Percentiles rank a stretch among this genome's conserved stretches.
Evolutionary conservation across 2,329 filamentous ascomycete genomes (phyloP).

Genomic region (Nemania abortiva): DNA sequence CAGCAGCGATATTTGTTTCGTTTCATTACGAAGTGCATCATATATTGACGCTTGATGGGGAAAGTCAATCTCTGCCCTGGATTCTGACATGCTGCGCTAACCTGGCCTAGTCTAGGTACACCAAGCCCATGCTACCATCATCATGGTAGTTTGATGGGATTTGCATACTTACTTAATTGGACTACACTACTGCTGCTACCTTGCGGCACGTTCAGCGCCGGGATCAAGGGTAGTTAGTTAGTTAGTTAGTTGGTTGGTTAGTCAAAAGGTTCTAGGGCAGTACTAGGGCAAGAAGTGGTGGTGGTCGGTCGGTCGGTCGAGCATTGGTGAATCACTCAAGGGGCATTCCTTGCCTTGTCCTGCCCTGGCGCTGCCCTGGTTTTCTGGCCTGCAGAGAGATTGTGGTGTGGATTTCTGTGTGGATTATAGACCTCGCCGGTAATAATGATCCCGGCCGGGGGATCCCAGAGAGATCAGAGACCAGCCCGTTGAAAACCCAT

Average conservation of each 20-base stretch:
- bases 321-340: conserved; percentile 12
- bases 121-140: no score
- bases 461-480: conserved; percentile 18
- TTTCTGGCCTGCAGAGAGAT: conserved; percentile 34
- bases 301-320: not conserved
- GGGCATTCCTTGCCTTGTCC: not conserved
- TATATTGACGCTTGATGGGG: conserved; percentile 21
- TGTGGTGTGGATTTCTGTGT: conserved; percentile 25
- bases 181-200: conserved; percentile 23
- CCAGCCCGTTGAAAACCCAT: conserved; percentile 30
- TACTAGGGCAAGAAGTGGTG: no score
- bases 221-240: conserved; percentile 34
- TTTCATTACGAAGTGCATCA: conserved; percentile 23
- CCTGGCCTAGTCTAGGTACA: no score
- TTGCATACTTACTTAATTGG: not conserved
- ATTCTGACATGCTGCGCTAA: conserved; percentile 4
- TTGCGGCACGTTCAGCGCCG: conserved; percentile 31
- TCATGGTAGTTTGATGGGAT: not conserved
- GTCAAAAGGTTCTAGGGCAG: no score
- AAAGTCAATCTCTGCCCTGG: conserved; percentile 13
- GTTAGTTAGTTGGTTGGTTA: no score
- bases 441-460: conserved; percentile 32
- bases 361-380: no score
- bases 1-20: conserved; percentile 10
- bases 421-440: conserved; percentile 22